A percentile compares a stretch with the other conserved stretches of the same genome.
Evolutionary conservation across 352 stramenopile genomes (phyloP).

Genomic region (Phytophthora rubi): DNA sequence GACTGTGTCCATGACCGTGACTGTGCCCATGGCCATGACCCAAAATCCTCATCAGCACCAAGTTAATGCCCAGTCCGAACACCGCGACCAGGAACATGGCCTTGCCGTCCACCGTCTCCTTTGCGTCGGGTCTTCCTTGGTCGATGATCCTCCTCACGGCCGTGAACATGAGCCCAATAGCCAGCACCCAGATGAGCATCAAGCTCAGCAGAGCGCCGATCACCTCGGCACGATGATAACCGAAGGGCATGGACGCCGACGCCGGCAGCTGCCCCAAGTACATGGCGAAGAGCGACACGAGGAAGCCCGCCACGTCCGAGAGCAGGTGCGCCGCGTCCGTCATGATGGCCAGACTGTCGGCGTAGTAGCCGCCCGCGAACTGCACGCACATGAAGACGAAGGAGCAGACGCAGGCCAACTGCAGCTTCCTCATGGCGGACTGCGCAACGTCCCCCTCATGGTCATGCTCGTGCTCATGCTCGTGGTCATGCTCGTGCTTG

Average conservation of each 20-base stretch:
- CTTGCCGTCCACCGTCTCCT: constrained; percentile 71
- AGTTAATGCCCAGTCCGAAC: constrained; percentile 95
- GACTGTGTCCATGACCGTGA: constrained; percentile 56
- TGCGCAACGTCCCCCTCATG: constrained; percentile 4
- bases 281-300: constrained; percentile 85
- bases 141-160: constrained; percentile 87
- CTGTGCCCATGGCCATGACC: constrained; percentile 60
- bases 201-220: constrained; percentile 96
- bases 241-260: constrained; percentile 89
- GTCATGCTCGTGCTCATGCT: neutral
- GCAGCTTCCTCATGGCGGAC: constrained; percentile 71
- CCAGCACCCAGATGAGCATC: constrained; percentile 95
- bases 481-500: constrained; percentile 40
- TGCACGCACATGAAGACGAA: constrained; percentile 96
- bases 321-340: constrained; percentile 85
- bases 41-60: constrained; percentile 94
- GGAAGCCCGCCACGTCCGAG: constrained; percentile 80
- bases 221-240: constrained; percentile 96
- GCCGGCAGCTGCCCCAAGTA: constrained; percentile 68
- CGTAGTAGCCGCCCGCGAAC: constrained; percentile 93
- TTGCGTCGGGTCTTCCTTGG: constrained; percentile 30
- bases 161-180: constrained; percentile 89
- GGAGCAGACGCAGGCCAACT: constrained; percentile 81
- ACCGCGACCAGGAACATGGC: constrained; percentile 95
- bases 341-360: constrained; percentile 96